Evolutionary conservation across 306 rosid genomes (phyloP).

Genomic region (Pueraria montana): DNA sequence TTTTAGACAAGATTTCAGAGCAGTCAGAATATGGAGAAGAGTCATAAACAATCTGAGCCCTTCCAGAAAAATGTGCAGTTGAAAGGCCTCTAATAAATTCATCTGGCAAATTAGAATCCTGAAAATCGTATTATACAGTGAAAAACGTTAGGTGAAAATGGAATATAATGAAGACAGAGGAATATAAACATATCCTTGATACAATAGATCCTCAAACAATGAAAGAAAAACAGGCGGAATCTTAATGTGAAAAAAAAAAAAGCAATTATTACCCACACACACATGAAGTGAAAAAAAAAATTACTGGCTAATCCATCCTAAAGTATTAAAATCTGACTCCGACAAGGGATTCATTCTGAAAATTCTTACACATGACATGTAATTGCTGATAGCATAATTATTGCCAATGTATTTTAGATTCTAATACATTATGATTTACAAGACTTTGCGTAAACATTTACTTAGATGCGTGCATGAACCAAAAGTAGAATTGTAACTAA

Average conservation of each 20-base stretch:
- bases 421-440: not conserved
- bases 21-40: conserved; percentile 41
- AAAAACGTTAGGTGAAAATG: conserved; percentile 18
- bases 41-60: conserved; percentile 75
- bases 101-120: conserved; percentile 62
- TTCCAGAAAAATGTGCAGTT: conserved; percentile 68
- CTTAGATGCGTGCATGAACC: conserved; percentile 34
- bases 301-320: not conserved
- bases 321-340: conserved; percentile 23
- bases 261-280: not conserved
- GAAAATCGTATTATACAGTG: conserved; percentile 42
- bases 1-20: conserved; percentile 49
- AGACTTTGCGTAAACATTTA: conserved; percentile 18
- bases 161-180: not conserved
- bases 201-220: conserved; percentile 32
- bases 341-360: conserved; percentile 24
- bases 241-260: not conserved
- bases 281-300: not conserved
- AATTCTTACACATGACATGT: conserved; percentile 9
- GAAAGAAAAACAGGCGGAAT: conserved; percentile 10
- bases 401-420: conserved; percentile 27
- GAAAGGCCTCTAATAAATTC: conserved; percentile 80
- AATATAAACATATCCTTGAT: not conserved
- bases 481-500: conserved; percentile 49
- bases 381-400: conserved; percentile 32